Percentiles rank a stretch among this genome's conserved stretches.
Evolutionary conservation across 441 rosid species (phyloP).

Genomic region (Codiaeum variegatum): DNA sequence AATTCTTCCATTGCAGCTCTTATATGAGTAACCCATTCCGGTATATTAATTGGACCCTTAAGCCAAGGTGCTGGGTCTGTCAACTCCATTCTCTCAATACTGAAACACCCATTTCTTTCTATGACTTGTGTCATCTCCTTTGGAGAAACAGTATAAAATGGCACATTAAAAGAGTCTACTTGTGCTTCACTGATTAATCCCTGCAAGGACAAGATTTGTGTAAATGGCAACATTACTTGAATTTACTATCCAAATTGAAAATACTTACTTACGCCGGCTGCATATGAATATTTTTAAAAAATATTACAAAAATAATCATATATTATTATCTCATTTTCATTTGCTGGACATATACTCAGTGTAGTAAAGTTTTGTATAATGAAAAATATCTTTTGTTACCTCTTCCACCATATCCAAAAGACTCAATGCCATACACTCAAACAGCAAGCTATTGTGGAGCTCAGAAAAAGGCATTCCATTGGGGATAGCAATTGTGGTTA

Average conservation of each 20-base stretch:
- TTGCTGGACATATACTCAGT: no score
- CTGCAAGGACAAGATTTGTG: slow-evolving; percentile 12
- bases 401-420: slow-evolving; percentile 9
- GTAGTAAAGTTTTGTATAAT: no score
- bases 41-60: neutral
- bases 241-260: neutral
- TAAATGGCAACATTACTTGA: neutral
- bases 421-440: neutral
- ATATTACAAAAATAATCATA: no score
- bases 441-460: neutral
- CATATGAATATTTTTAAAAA: no score
- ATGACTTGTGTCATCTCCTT: slow-evolving; percentile 24
- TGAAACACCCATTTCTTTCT: slow-evolving; percentile 28
- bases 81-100: slow-evolving; percentile 28
- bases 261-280: no score
- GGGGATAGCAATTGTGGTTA: slow-evolving; percentile 8
- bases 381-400: slow-evolving; percentile 14
- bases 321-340: no score
- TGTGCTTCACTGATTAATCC: slow-evolving; percentile 28
- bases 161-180: slow-evolving; percentile 35
- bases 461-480: slow-evolving; percentile 16
- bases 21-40: neutral
- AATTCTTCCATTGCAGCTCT: slow-evolving; percentile 23
- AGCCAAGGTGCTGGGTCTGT: neutral
- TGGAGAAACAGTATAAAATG: slow-evolving; percentile 18